Conservation (phyloP, 2,329 filamentous ascomycete species). For the Capronia coronata region DNA sequence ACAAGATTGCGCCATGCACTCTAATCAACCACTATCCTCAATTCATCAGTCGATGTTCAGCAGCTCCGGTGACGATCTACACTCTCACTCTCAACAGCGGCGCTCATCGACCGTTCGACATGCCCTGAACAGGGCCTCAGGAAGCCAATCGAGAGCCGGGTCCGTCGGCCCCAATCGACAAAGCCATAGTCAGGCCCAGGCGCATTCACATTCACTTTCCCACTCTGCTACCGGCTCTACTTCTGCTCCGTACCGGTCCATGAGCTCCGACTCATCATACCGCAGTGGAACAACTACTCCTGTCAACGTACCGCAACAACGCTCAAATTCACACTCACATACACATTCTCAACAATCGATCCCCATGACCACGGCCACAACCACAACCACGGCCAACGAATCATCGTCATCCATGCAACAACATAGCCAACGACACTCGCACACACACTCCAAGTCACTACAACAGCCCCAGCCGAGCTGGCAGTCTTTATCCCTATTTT, state of each 20-base stretch:
- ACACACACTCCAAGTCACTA: conserved; percentile 1
- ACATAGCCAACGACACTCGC: neutral
- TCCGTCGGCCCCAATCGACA: conserved; percentile 17
- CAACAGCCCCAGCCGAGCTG: conserved; percentile 12
- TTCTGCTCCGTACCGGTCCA: conserved; percentile 13
- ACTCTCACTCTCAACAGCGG: neutral
- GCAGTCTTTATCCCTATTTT: conserved; percentile 15
- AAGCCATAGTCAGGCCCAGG: too few relatives aligned
- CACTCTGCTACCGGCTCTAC: neutral
- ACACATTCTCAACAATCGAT: conserved; percentile 2
- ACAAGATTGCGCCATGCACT: conserved; percentile 28
- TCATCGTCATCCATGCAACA: conserved; percentile 1
- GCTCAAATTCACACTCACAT: conserved; percentile 1
- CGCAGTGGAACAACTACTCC: conserved; percentile 19
- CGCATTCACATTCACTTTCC: conserved; percentile 1
- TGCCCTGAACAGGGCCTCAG: conserved; percentile 1
- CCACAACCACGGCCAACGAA: too few relatives aligned
- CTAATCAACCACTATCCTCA: conserved; percentile 3
- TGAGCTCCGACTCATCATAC: conserved; percentile 17
- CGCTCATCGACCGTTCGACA: neutral
- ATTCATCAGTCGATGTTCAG: conserved; percentile 14
- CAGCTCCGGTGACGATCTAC: neutral
- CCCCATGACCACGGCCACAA: neutral
- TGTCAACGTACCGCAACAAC: conserved; percentile 6
- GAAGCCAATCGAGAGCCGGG: conserved; percentile 12